Evolutionary conservation across 129 eudicot species (phyloP), one percentile per base, ranked within the genome.

Genomic region (Silybum marianum): DNA sequence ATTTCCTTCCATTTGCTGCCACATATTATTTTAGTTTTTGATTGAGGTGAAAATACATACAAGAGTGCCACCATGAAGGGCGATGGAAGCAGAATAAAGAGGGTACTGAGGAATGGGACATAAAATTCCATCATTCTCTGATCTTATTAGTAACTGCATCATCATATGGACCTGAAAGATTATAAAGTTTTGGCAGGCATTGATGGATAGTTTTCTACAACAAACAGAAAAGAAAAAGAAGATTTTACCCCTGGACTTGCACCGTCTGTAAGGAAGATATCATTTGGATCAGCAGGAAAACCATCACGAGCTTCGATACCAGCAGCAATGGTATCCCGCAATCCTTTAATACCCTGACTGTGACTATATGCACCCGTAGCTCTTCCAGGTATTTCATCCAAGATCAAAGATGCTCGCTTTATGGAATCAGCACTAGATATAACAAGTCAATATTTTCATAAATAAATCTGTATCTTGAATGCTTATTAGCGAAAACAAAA

Each of bases 81-180:
- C 90, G 44, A 95, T 95, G 73, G 99, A 95, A 78, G 98, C 99
- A 42, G 99, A 95, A 84, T 95, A 95, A 48, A 95, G 89, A 19
- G 98, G 98, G 82, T 95, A 95, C 78, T 95, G 99, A 38, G 99
- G 99, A 74, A 95, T 95, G 22, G 99, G 99, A 72, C 98, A 93
- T 8, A 95, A 84, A 62, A 95, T 91, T 72, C 99, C 98, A 87
- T 95, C 99, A 1, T 91, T 88, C 86, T 91, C 89, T 7, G 99
- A 91, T 30, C 98, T 80, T 81, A 93, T 85, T 80, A 95, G 80
- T 82, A 95, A 84, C 77, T 93, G 98, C 98, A 95, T 93, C 97
- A 95, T 93, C 98, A 95, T 95, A 88, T 93, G 99, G 36, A 95
- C 99, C 99, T 95, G 70, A 8, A 34, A 54, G 10, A 69, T 34